These are phyloP conservation scores for Periconia sp. DNA, from an alignment of 2,329 filamentous ascomycete genomes.

Conservation along the genomic window DNA sequence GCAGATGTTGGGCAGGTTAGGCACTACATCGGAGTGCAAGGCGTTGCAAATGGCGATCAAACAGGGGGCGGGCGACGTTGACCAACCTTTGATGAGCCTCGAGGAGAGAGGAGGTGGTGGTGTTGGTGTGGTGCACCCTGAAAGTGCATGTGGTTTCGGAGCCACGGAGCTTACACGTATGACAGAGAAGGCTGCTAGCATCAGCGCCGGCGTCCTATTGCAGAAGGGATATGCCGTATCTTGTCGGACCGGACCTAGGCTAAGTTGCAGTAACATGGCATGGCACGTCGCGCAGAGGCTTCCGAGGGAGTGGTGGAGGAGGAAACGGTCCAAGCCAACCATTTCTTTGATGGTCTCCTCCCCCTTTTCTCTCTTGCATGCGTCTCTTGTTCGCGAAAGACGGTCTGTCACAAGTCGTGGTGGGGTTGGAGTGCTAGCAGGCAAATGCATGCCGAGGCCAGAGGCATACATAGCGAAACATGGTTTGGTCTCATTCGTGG, in stretches of 20 bases:
- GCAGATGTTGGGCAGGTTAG: background rate
- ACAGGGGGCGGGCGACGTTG: constrained; percentile 13
- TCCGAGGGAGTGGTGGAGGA: background rate
- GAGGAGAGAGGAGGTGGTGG: background rate
- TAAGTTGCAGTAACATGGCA: background rate
- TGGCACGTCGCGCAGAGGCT: background rate
- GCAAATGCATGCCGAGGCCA: background rate
- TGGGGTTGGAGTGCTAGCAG: background rate
- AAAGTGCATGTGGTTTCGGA: background rate
- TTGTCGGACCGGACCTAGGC: background rate
- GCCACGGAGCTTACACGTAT: background rate
- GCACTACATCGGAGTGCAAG: background rate
- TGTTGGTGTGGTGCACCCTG: background rate
- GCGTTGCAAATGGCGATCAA: constrained; percentile 8
- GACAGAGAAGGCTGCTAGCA: background rate
- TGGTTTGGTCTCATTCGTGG: background rate
- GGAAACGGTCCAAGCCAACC: background rate
- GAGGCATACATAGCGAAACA: background rate
- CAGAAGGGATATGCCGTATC: background rate
- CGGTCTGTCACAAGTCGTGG: background rate
- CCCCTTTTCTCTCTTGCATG: background rate
- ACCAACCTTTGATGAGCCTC: background rate
- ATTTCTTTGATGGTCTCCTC: background rate
- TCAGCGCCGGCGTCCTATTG: background rate
- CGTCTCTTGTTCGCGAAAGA: background rate